Base-by-base conservation (phyloP, 495 filamentous ascomycete genomes). In the Penicillium odoratum region DNA sequence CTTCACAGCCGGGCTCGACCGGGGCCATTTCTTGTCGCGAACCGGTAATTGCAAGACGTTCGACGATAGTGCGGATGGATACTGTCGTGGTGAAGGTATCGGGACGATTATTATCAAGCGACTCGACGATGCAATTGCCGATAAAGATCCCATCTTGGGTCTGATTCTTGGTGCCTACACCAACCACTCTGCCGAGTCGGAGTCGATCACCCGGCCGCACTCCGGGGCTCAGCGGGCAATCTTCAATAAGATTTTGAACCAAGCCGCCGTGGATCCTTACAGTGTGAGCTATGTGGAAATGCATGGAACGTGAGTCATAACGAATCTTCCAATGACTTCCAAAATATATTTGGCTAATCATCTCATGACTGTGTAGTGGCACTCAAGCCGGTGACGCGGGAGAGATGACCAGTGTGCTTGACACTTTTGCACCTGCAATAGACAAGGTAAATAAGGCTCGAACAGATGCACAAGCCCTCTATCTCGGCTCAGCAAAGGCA, bases 31-130 rank as follows among this genome's bases (percentile, higher is more conserved):
- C 73, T 71, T 92, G 21, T 89, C 86, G 13, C 84, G 81, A 47
- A 89, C 81, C 36, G 88, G 89, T 3, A 84, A 85, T 55, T 93
- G 90, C 72, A 88, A 90, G 16, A 85, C 87, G 0, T 91, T 88
- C 47, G 87, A 90, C 56, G 80, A 88, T 58, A 81, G 70, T 10
- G 88, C 88, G n/a, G 84, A 90, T 63, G 88, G 89, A 0, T 92
- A 91, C 65, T 90, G 88, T 64, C 79, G 89, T 56, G 85, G 79
- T 7, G 89, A 92, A 57, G 76, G 63, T 26, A 58, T 79, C 21
- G 79, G 68, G 4, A 65, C 67, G 7, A 47, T 80, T 1, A 59
- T 81, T 7, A 11, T 81, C 0, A 81, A 81, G 54, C 61, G 75
- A 7, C 58, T 79, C 0, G 69, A 72, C 6, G 77, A 81, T 59